phyloP scores from a whole-genome alignment of 2,329 filamentous ascomycete species.

The Aspergillus japonicus region DNA sequence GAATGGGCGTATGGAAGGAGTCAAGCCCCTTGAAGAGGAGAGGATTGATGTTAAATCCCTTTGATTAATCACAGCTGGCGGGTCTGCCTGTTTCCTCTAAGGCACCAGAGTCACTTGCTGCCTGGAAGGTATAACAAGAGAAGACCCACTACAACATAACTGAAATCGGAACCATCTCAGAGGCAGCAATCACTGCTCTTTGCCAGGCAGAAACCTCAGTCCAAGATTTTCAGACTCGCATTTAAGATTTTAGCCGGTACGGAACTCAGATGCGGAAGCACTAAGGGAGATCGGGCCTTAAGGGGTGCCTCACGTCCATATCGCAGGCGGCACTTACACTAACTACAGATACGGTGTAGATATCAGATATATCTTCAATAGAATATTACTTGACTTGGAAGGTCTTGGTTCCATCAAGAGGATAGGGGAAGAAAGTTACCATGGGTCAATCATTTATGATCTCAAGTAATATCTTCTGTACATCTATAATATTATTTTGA shows the following conservation, averaged over 20 bases:
- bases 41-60: not conserved
- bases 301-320: not conserved
- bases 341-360: too few species aligned
- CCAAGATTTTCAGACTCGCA: not conserved
- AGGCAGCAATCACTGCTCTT: not conserved
- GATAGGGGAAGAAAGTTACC: too few species aligned
- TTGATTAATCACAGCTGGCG: not conserved
- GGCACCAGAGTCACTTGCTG: not conserved
- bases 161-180: not conserved
- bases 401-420: too few species aligned
- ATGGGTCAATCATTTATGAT: too few species aligned
- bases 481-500: too few species aligned
- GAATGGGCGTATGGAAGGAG: not conserved
- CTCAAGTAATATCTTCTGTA: too few species aligned
- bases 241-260: not conserved
- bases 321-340: not conserved
- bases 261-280: not conserved
- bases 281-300: not conserved
- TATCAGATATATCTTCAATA: too few species aligned
- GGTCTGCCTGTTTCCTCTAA: not conserved
- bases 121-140: not conserved
- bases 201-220: not conserved
- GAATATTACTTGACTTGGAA: too few species aligned
- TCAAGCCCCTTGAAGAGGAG: not conserved
- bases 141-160: not conserved